These are phyloP conservation scores for Coriaria nepalensis DNA, from an alignment of 306 rosid species.

Conservation along the genomic window DNA sequence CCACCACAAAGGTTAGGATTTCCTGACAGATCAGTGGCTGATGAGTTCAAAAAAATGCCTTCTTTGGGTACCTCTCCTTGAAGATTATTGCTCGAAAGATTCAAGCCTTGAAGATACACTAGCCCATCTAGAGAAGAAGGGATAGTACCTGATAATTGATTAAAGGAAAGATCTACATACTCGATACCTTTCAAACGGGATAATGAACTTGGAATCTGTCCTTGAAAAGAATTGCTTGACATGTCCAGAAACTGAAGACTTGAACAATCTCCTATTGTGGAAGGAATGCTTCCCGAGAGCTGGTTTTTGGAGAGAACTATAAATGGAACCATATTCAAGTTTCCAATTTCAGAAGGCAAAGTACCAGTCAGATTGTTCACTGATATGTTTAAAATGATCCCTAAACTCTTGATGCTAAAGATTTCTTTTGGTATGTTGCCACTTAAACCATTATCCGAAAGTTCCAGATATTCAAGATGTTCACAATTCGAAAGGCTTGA, in stretches of 20 bases:
- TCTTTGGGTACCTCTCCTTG: constrained; percentile 12
- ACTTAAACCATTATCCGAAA: background rate
- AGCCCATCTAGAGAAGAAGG: constrained; percentile 5
- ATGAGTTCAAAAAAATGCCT: constrained; percentile 4
- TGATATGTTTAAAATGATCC: background rate
- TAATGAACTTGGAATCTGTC: constrained; percentile 5
- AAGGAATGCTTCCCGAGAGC: constrained; percentile 1
- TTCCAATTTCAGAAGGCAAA: constrained; percentile 9
- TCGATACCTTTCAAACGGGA: background rate
- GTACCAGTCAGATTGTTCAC: constrained; percentile 2
- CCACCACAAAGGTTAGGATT: constrained; percentile 12
- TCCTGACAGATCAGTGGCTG: background rate
- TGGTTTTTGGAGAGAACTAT: constrained; percentile 4
- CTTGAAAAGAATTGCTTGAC: constrained; percentile 4
- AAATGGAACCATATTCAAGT: background rate
- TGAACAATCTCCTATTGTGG: background rate
- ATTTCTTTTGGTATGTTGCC: constrained; percentile 1
- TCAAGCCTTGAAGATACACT: constrained; percentile 1
- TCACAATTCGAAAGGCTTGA: background rate
- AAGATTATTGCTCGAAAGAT: constrained; percentile 7
- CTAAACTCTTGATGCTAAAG: background rate
- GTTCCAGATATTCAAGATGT: background rate
- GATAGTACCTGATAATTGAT: constrained; percentile 4
- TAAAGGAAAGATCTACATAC: background rate
- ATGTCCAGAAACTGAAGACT: background rate